Evolutionary conservation across 345 rosid genomes (phyloP), one percentile per base, ranked within the genome.

Genomic region (Noccaea bulbosa): DNA sequence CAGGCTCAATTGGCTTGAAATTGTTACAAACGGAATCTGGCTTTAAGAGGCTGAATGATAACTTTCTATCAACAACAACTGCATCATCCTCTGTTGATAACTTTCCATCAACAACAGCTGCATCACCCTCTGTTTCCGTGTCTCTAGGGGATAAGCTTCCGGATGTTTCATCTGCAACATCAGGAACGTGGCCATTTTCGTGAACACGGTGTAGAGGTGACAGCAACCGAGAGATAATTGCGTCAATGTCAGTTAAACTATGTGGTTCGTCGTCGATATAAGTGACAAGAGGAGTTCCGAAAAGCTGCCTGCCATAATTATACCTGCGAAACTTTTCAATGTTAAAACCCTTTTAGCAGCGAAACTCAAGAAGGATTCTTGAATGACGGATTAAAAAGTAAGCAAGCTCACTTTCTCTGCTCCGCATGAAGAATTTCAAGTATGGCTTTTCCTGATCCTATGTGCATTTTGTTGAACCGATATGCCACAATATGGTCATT

Each of bases 401-500:
- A 45, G 70, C 14, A 67, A 70, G 35, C 84, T 79, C 63, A 93
- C 98, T 77, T 85, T 62, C 80, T 86, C 34, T 70, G 73, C 78
- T 81, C 79, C 51, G 82, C 81, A 70, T 85, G 88, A 64, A 81
- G 72, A 44, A 93, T 74, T 82, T 85, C 91, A 48, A 93, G 77
- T 74, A 69, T 93, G 71, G 60, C 82, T 81, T 84, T 87, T 30
- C 94, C 92, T 8, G 69, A 47, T 73, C 70, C 83, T 70, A 82
- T 84, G n/a, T 77, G 83, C 27, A 81, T 59, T 10, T 60, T 57
- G 30, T 74, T 78, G 67, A 91, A 76, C 50, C 93, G 83, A 72
- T 87, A 93, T 32, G 98, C 98, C 61, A 88, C 98, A 60, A 93
- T 75, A 70, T 52, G 84, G 60, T 93, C 98, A 63, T 80, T 93